Evolutionary conservation across 257 asterid species (phyloP), one percentile per base, ranked within the genome.

Genomic region (Solanum appendiculatum): DNA sequence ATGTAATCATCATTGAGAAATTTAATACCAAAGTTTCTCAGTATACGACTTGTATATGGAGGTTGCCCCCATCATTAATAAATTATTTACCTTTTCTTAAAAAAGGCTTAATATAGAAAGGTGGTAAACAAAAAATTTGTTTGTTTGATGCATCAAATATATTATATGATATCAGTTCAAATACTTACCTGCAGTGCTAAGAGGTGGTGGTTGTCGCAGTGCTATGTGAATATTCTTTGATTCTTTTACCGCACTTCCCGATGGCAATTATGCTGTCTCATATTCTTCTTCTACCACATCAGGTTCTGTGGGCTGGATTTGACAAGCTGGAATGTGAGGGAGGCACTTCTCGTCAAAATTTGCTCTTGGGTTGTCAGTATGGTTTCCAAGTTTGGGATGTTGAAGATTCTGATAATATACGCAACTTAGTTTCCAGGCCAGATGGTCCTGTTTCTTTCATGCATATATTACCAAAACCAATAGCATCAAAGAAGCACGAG

Each of bases 341-440:
- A 44, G 88, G 91, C 63, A 73, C 88, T 51, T 39, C 86, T 48
- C 86, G 89, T 68, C 93, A 88, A 69, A 90, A 91, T 81, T 91
- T 95, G 83, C 92, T 95, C 92, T 92, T 97, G 87, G 98, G 96
- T 42, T 94, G 87, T 92, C 91, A 90, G 86, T 87, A 89, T 69
- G 98, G 98, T 44, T 97, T 95, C 93, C 98, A 95, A 93, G 93
- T 97, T 85, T 97, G 99, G 99, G 99, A 97, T 91, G 97, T 94
- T 86, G 98, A 97, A 88, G 94, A 90, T 80, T 95, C 93, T 29
- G 94, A 93, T 88, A 94, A 94, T 89, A 96, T 97, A 77, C 93
- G 87, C 73, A 92, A 91, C 89, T 87, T 97, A 86, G 98, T 95
- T 84, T 88, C 98, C 68, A 94, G 97, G 92, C 94, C 93, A 82